phyloP scores from a whole-genome alignment of 2,329 filamentous ascomycete genomes.

The Fusarium kyushuense region DNA sequence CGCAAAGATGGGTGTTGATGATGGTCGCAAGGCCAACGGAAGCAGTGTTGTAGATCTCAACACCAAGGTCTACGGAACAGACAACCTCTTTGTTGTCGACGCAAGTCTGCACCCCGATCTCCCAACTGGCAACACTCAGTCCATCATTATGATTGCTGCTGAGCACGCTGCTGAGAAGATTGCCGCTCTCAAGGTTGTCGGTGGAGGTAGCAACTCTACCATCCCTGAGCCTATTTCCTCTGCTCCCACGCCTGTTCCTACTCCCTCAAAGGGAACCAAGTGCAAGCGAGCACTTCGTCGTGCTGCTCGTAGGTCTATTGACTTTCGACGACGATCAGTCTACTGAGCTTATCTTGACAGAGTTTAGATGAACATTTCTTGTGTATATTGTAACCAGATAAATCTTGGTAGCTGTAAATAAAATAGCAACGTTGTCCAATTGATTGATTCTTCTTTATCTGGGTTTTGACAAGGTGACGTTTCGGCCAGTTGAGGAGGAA shows the following conservation, averaged over 20 bases:
- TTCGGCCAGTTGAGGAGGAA: too few species aligned
- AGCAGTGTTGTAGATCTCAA: slow-evolving; percentile 67
- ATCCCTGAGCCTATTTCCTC: slow-evolving; percentile 10
- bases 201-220: slow-evolving; percentile 31
- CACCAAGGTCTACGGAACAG: slow-evolving; percentile 69
- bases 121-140: slow-evolving; percentile 47
- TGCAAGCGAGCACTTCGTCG: slow-evolving; percentile 18
- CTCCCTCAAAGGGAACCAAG: slow-evolving; percentile 9
- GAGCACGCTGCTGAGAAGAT: slow-evolving; percentile 48
- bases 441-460: rapidly evolving
- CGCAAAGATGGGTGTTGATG: slow-evolving; percentile 61
- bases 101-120: slow-evolving; percentile 69
- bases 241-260: slow-evolving; percentile 21
- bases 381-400: slow-evolving; percentile 11
- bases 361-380: slow-evolving; percentile 18
- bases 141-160: slow-evolving; percentile 47
- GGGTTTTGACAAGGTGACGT: not conserved
- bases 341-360: slow-evolving; percentile 3
- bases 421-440: slow-evolving; percentile 7
- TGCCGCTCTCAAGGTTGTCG: slow-evolving; percentile 22
- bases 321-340: slow-evolving; percentile 30
- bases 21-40: slow-evolving; percentile 59
- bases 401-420: slow-evolving; percentile 17
- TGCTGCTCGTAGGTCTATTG: slow-evolving; percentile 18
- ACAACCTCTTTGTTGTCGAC: slow-evolving; percentile 72